These are phyloP conservation scores for Rhizophagus sp. DNA, from an alignment of 192 early-diverging fungal genomes.

Conservation along the genomic window DNA sequence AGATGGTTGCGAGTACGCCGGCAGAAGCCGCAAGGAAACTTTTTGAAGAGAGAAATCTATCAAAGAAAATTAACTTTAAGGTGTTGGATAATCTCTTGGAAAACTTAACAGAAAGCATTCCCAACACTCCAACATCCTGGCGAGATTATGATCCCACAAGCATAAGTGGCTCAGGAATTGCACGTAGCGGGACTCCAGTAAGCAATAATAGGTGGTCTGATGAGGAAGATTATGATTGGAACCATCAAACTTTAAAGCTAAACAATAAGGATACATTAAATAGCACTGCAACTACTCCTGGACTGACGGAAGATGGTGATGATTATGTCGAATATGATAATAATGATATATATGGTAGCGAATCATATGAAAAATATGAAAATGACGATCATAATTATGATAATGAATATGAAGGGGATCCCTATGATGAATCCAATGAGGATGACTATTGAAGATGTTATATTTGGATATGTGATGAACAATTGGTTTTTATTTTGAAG, in stretches of 20 bases:
- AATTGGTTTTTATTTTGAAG: no score
- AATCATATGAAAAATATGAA: no score
- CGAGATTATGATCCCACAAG: constrained; percentile 38
- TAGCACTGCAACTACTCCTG: background rate
- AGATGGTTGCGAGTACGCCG: constrained; percentile 54
- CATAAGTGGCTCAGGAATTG: constrained; percentile 28
- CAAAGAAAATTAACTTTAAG: constrained; percentile 91
- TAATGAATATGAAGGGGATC: background rate
- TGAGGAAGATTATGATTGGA: background rate
- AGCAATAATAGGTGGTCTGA: constrained; percentile 1
- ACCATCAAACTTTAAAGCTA: constrained; percentile 34
- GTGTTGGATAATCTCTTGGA: constrained; percentile 74
- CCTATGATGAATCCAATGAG: background rate
- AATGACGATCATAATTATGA: background rate
- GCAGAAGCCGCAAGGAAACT: constrained; percentile 80
- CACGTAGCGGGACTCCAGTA: background rate
- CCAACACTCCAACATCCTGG: constrained; percentile 39
- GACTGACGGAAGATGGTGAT: background rate
- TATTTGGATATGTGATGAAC: no score
- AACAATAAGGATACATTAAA: constrained; percentile 38
- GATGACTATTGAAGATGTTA: background rate
- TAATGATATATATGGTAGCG: background rate
- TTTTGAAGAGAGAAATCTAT: constrained; percentile 69
- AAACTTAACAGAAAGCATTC: constrained; percentile 33
- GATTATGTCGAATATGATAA: background rate